Evolutionary conservation across 176 grass and related monocot species (phyloP), one percentile per base, ranked within the genome.

Genomic region (Melocanna baccifera): DNA sequence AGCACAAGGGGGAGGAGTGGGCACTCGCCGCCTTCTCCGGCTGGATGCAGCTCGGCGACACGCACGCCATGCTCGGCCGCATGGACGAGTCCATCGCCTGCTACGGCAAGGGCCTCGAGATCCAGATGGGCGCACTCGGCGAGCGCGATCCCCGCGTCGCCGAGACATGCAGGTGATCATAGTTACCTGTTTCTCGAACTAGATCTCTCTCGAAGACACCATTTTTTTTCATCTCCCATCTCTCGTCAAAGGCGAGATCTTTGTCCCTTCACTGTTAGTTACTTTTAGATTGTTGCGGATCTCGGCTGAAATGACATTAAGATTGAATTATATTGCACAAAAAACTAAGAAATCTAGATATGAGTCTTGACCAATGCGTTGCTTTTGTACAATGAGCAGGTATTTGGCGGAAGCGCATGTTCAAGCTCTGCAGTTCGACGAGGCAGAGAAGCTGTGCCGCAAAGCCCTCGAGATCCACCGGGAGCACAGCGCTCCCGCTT

Each of bases 11-110:
- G 41, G 93, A 95, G 75, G 89, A 88, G 71, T 84, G 79, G 76
- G 92, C 89, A 53, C 86, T 99, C 19, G 97, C 97, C 41, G 91
- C 94, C 42, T 99, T 99, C 78, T 94, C 97, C 22, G 97, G 97
- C 0, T 99, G 94, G 90, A 99, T 99, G 97, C 97, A 99, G 89
- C 90, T 99, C 65, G 97, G 97, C 30, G 97, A 99, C 81, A 99
- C 97, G 26, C 90, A 99, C 73, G 93, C 97, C 62, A 94, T 99
- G 97, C 86, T 96, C 7, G 97, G 97, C 8, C 87, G 91, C 68
- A 93, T 93, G 81, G 97, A 99, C 70, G 90, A 99, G 34, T 99
- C 97, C 18, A 93, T 99, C 73, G 85, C 86, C 2, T 96, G 93
- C 79, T 99, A 99, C 65, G 88, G 90, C 59, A 96, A 96, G 88